Base-by-base conservation (phyloP, 306 rosid genomes). In the Fragaria nilgerrensis region DNA sequence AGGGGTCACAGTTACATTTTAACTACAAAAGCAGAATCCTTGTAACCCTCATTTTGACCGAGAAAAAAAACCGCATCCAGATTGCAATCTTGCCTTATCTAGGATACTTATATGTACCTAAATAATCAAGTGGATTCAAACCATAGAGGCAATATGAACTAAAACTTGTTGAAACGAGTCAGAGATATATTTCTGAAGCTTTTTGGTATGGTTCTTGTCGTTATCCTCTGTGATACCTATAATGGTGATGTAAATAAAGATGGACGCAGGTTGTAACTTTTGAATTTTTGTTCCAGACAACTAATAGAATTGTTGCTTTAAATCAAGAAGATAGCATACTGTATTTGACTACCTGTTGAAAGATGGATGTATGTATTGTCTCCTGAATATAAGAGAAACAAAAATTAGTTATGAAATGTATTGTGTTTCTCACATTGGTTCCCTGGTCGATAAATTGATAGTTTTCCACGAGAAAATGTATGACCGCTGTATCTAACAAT, bases 401-500 rank as follows among this genome's bases (percentile, higher is more conserved):
- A 14, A 23, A 23, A 73, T 0, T 74, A 58, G 16, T 43, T 59
- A 15, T 61, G 9, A 1, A n/a, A 43, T 27, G 43, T 74, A 10
- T 61, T 23, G 20, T 5, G 70, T 61, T 75, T 61, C 59, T 34
- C 5, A 44, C 13, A 14, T 43, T 36, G 19, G 36, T 74, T 41
- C 2, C 41, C 0, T 74, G 64, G 19, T 39, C 3, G 45, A 37
- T 36, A 17, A 29, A 65, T 65, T 58, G 53, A 74, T 58, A 39
- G 45, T 55, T 58, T 11, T 43, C 39, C 44, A 17, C 56, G 11
- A 55, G 43, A 41, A 67, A 58, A 58, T 63, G 13, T 74, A 4
- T 9, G 23, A 37, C 66, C 23, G 36, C 50, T 48, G 56, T 7
- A 22, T 56, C 59, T 70, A 70, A 81, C 41, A 12, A 8, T 81